Evolutionary conservation across 257 asterid genomes (phyloP).

Genomic region (Knoxia roxburghii): DNA sequence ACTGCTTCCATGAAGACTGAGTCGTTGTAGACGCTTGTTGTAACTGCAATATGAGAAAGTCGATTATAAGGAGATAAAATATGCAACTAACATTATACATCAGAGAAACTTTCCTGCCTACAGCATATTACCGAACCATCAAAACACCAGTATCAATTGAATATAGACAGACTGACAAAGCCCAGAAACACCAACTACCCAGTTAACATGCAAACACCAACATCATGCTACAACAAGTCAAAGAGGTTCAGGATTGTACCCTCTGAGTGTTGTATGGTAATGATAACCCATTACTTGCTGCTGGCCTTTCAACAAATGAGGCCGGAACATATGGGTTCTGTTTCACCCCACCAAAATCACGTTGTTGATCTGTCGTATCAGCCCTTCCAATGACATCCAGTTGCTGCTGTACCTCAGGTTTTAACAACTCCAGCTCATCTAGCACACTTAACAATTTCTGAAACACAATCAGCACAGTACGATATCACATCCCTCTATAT

Average conservation of each 20-base stretch:
- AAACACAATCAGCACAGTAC: conserved; percentile 1
- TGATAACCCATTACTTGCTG: conserved; percentile 32
- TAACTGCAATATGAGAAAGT: conserved; percentile 29
- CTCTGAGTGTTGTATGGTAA: conserved; percentile 31
- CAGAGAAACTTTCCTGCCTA: neutral
- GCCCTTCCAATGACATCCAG: conserved; percentile 32
- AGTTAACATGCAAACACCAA: neutral
- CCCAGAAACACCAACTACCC: neutral
- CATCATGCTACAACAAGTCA: conserved; percentile 3
- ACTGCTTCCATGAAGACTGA: conserved; percentile 49
- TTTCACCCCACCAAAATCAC: conserved; percentile 34
- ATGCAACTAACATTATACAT: neutral
- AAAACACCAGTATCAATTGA: neutral
- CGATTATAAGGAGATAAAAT: neutral
- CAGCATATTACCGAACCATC: neutral
- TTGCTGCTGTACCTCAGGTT: conserved; percentile 53
- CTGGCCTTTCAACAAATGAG: conserved; percentile 12
- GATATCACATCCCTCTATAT: neutral
- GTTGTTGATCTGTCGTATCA: conserved; percentile 30
- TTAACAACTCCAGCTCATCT: conserved; percentile 74
- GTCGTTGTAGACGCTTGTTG: conserved; percentile 28
- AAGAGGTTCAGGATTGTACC: conserved; percentile 31
- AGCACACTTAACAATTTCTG: conserved; percentile 59
- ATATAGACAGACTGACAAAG: neutral
- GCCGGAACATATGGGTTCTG: conserved; percentile 32